These are phyloP conservation scores for Trypanosoma vivax DNA, from an alignment of 208 protist genomes.

Conservation along the genomic window DNA sequence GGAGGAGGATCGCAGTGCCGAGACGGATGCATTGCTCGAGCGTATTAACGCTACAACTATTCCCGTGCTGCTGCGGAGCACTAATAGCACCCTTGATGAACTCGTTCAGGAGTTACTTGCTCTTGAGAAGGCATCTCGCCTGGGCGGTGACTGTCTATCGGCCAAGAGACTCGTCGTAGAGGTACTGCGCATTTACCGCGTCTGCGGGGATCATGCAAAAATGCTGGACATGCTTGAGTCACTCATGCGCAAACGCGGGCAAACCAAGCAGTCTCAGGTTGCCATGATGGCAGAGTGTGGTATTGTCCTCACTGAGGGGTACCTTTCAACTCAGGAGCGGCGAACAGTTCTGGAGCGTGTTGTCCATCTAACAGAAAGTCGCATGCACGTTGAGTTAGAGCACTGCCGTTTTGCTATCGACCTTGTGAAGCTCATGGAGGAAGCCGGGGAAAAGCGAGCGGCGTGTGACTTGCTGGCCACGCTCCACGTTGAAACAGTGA, in stretches of 20 bases:
- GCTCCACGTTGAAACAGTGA: constrained; percentile 96
- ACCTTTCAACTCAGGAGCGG: constrained; percentile 39
- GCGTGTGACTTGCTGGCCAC: constrained; percentile 92
- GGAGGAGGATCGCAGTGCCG: constrained; percentile 74
- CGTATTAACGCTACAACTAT: constrained; percentile 71
- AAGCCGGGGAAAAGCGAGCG: constrained; percentile 80
- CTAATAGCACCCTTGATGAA: constrained; percentile 54
- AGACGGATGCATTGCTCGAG: constrained; percentile 54
- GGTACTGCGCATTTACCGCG: constrained; percentile 84
- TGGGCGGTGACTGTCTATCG: constrained; percentile 69
- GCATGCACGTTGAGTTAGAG: constrained; percentile 96
- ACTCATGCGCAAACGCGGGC: constrained; percentile 92
- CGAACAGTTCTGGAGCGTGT: constrained; percentile 88
- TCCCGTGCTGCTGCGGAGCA: constrained; percentile 60
- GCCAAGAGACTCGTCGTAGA: constrained; percentile 81
- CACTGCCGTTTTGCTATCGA: constrained; percentile 91
- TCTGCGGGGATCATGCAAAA: constrained; percentile 62
- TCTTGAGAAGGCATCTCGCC: constrained; percentile 87
- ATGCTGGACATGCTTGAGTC: constrained; percentile 84
- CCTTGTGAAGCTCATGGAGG: constrained; percentile 88
- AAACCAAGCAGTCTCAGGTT: constrained; percentile 88
- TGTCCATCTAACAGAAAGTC: constrained; percentile 88
- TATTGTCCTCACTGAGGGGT: constrained; percentile 45
- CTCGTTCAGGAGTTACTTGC: constrained; percentile 80
- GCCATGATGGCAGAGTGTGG: constrained; percentile 89